Base-by-base conservation (phyloP, 2,329 filamentous ascomycete genomes). In the Fusarium abutilonis region DNA sequence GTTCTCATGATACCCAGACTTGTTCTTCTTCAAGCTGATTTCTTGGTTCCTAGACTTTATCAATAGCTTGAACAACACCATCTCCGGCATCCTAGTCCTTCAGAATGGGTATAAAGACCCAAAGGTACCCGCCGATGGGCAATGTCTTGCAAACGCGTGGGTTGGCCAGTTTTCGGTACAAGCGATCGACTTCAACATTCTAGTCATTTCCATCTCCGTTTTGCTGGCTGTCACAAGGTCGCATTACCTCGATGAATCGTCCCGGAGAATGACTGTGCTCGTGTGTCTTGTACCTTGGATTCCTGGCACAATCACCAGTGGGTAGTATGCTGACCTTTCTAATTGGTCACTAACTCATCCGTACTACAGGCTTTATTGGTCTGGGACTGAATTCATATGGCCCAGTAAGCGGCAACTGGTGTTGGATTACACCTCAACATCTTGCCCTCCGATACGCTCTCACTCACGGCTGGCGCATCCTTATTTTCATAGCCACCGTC, bases 401-500 rank as follows among this genome's bases (percentile, higher is more conserved):
- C 6, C 48, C 39, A 4, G 40, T 44, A 13, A 32, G 48, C n/a
- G 48, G 48, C 7, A 52, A 52, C 40, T 52, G 48, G 48, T 52
- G 48, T 23, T 52, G 48, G 48, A 44, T 52, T 13, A 14, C 26
- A 6, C 9, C 29, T 6, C 13, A 38, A 13, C 6, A 44, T 19
- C 48, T 36, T 17, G 40, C 13, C 14, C 13, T 52, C 9, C 48
- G 48, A 2, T 52, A 44, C 4, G 29, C 15, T 9, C 26, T 52
- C 10, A 44, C 48, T 2, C 40, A 44, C 15, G 48, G 29, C n/a
- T 52, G 48, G 48, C 29, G 48, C 2, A 35, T 52, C n/a, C 14
- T 10, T 4, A 44, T 52, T 13, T 42, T 52, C 8, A 6, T 52
- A 10, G 8, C 17, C 5, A 44, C 40, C n/a, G 9, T 52, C 28